These are phyloP conservation scores for Aureobasidium pullulans DNA, from an alignment of 2,329 filamentous ascomycete species.

Conservation along the genomic window DNA sequence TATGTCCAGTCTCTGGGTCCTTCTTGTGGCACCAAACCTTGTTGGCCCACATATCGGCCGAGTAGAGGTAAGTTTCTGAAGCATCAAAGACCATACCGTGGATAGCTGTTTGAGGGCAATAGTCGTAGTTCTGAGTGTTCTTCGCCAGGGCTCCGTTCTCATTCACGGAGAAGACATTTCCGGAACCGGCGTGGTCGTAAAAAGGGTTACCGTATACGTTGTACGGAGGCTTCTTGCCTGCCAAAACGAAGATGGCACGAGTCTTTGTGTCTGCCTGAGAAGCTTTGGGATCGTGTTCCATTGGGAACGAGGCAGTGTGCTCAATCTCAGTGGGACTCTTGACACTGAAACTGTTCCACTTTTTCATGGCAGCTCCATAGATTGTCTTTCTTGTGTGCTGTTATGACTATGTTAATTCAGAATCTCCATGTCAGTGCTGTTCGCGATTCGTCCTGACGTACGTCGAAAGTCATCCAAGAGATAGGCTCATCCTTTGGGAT, in stretches of 20 bases:
- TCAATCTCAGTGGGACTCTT: slow-evolving; percentile 67
- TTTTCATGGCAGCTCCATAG: slow-evolving; percentile 89
- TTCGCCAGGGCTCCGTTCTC: slow-evolving; percentile 49
- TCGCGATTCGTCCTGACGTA: slow-evolving; percentile 37
- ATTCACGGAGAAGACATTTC: slow-evolving; percentile 65
- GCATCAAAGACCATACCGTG: slow-evolving; percentile 79
- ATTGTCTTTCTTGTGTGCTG: slow-evolving; percentile 77
- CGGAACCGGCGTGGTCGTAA: slow-evolving; percentile 75
- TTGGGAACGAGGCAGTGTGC: slow-evolving; percentile 66
- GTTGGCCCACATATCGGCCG: slow-evolving; percentile 69
- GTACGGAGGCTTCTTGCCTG: slow-evolving; percentile 69
- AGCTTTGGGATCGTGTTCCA: slow-evolving; percentile 66
- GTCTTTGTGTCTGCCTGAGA: slow-evolving; percentile 67
- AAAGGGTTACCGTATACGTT: slow-evolving; percentile 86
- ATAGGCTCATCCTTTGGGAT: slow-evolving; percentile 81
- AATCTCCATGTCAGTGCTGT: neutral
- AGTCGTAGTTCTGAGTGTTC: slow-evolving; percentile 66
- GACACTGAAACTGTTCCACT: slow-evolving; percentile 77
- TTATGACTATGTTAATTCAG: neutral
- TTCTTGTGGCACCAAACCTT: slow-evolving; percentile 82
- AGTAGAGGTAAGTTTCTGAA: slow-evolving; percentile 67
- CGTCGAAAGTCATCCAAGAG: slow-evolving; percentile 89
- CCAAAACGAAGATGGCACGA: slow-evolving; percentile 80
- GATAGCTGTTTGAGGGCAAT: slow-evolving; percentile 62
- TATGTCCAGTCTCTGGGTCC: slow-evolving; percentile 49